These are phyloP conservation scores for Gelatoporia subvermispora DNA, from an alignment of 768 basidiomycete genomes.

Conservation along the genomic window DNA sequence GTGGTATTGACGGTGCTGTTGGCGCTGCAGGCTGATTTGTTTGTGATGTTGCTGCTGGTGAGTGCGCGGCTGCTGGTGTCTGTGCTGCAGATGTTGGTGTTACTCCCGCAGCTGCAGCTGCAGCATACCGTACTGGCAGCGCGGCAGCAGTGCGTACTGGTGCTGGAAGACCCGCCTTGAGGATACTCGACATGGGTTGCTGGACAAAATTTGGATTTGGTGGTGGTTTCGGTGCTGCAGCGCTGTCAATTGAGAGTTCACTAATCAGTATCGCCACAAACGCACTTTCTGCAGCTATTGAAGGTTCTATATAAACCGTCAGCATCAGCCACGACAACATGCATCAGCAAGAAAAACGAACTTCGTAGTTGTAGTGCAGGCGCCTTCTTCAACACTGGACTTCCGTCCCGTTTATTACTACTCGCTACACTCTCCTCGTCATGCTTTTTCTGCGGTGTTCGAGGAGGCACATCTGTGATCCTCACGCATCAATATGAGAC, in stretches of 20 bases:
- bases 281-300: slow-evolving; percentile 58
- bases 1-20: slow-evolving; percentile 33
- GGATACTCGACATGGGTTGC: slow-evolving; percentile 69
- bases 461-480: slow-evolving; percentile 53
- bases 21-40: slow-evolving; percentile 35
- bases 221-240: slow-evolving; percentile 59
- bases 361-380: slow-evolving; percentile 63
- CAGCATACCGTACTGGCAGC: slow-evolving; percentile 85
- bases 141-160: slow-evolving; percentile 52
- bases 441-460: slow-evolving; percentile 65
- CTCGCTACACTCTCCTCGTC: slow-evolving; percentile 75
- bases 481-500: not conserved
- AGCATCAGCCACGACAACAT: slow-evolving; percentile 9
- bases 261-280: not conserved
- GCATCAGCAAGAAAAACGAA: slow-evolving; percentile 30
- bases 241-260: slow-evolving; percentile 2
- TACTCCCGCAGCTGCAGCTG: slow-evolving; percentile 77
- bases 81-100: slow-evolving; percentile 34
- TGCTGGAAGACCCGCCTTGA: slow-evolving; percentile 68
- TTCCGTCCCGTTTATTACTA: slow-evolving; percentile 74
- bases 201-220: slow-evolving; percentile 78
- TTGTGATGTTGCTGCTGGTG: slow-evolving; percentile 28
- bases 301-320: slow-evolving; percentile 47
- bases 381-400: slow-evolving; percentile 78
- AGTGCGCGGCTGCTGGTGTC: slow-evolving; percentile 22